Evolutionary conservation across 805 yeast species (phyloP), one percentile per base, ranked within the genome.

Genomic region (Wickerhamomyces rabaulensis): DNA sequence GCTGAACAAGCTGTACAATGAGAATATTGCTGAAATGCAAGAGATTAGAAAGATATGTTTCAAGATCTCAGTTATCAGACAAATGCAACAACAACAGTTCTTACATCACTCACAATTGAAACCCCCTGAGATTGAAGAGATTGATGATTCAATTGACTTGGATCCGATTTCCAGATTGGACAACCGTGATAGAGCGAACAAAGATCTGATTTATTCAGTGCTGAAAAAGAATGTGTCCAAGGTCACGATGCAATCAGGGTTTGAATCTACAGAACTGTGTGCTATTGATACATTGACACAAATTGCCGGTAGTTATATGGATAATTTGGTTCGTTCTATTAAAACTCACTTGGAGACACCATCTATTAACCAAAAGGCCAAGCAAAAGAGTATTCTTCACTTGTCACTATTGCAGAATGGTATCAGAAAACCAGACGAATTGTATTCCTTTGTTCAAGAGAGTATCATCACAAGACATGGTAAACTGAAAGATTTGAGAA

Each of bases 231-330:
- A 84, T 37, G 79, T 87, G 0, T 78, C 91, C 17, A 88, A 89
- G 51, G 68, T 94, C 17, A 80, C 87, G 1, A 92, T 94, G 98
- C 84, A 88, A 37, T 82, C 84, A 39, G 99, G 99, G 0, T 94
- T 87, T 68, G 98, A 94, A 66, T 70, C 85, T 0, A 78, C 95
- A 0, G 88, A 87, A 54, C 79, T 84, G 12, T 70, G 74, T 41
- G 97, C 97, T 6, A 75, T 87, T 22, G 84, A 87, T 51, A 77
- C 88, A 2, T 66, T 94, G 46, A 79, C 97, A 0, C 95, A 89
- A 53, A 65, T 94, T 27, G 92, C 97, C 0, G 92, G 87, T 41
- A 83, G 76, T 49, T 91, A 87, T 59, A 62, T 94, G 66, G 74
- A 80, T 39, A 90, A 87, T 58, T 68, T 94, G 31, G 84, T 87